Evolutionary conservation across 192 early-diverging fungal species (phyloP).

Genomic region (Entophlyctis helioformis): DNA sequence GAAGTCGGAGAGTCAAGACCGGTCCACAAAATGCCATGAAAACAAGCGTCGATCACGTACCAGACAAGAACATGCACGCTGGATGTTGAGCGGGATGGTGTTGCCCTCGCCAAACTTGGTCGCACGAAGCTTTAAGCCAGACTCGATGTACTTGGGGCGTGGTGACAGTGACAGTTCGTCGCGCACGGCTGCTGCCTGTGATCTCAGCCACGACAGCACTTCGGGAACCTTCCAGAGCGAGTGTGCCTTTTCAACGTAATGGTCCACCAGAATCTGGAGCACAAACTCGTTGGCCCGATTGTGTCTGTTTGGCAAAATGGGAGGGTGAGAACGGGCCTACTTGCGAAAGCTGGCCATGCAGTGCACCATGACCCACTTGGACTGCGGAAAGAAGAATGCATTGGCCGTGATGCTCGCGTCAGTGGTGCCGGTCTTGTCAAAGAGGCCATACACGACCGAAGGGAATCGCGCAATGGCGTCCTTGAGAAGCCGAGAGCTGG

Average conservation of each 20-base stretch:
- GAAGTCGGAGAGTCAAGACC: slow-evolving; percentile 12
- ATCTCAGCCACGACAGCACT: slow-evolving; percentile 29
- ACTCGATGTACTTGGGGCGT: slow-evolving; percentile 12
- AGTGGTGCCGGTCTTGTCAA: slow-evolving; percentile 50
- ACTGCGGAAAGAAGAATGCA: slow-evolving; percentile 40
- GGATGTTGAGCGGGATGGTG: slow-evolving; percentile 24
- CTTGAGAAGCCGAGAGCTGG: slow-evolving; percentile 46
- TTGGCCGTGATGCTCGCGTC: slow-evolving; percentile 39
- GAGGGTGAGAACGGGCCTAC: background rate
- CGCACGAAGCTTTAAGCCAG: background rate
- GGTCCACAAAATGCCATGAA: slow-evolving; percentile 2
- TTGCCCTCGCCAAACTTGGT: slow-evolving; percentile 8
- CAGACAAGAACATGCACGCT: slow-evolving; percentile 32
- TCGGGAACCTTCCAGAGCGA: slow-evolving; percentile 81
- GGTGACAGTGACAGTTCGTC: background rate
- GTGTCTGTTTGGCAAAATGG: too few species aligned
- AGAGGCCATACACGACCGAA: slow-evolving; percentile 42
- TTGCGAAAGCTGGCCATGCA: background rate
- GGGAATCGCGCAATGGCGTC: slow-evolving; percentile 67
- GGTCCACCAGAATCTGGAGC: slow-evolving; percentile 30
- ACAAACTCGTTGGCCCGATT: slow-evolving; percentile 7
- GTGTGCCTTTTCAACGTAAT: slow-evolving; percentile 64
- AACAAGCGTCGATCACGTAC: background rate
- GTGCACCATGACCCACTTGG: background rate
- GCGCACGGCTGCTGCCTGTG: slow-evolving; percentile 4